Conservation (phyloP, 2,329 filamentous ascomycete genomes). For the Scortechinia acanthostroma region DNA sequence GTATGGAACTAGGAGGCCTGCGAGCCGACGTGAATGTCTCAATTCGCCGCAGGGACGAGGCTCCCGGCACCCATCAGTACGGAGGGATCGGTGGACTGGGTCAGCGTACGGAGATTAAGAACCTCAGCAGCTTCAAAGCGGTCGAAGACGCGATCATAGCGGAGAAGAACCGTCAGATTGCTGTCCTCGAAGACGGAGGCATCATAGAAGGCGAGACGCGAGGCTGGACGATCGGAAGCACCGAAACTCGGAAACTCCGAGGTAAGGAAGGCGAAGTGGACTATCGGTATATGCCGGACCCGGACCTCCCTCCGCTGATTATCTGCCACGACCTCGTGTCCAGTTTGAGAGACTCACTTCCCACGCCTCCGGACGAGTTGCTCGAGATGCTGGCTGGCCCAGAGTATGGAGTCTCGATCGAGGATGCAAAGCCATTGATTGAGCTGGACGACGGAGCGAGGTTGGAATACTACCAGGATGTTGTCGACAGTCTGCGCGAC, state of each 20-base stretch:
- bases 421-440: slow-evolving; percentile 77
- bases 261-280: slow-evolving; percentile 96
- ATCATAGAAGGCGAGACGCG: slow-evolving; percentile 77
- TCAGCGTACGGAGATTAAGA: slow-evolving; percentile 93
- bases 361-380: slow-evolving; percentile 66
- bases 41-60: slow-evolving; percentile 51
- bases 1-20: slow-evolving; percentile 88
- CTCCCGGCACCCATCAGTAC: slow-evolving; percentile 10
- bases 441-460: slow-evolving; percentile 72
- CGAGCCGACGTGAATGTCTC: slow-evolving; percentile 95
- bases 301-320: slow-evolving; percentile 75
- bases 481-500: slow-evolving; percentile 38
- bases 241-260: slow-evolving; percentile 72
- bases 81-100: slow-evolving; percentile 50
- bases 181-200: slow-evolving; percentile 69
- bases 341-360: slow-evolving; percentile 55
- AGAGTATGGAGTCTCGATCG: slow-evolving; percentile 63
- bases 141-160: slow-evolving; percentile 91
- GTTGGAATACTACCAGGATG: slow-evolving; percentile 73
- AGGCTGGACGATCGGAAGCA: slow-evolving; percentile 82
- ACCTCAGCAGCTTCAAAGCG: slow-evolving; percentile 86
- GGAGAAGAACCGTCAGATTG: slow-evolving; percentile 83
- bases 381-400: slow-evolving; percentile 47
- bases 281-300: slow-evolving; percentile 97
- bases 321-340: slow-evolving; percentile 66